Evolutionary conservation across 2,329 filamentous ascomycete species (phyloP).

Genomic region (Coniella lustricola): DNA sequence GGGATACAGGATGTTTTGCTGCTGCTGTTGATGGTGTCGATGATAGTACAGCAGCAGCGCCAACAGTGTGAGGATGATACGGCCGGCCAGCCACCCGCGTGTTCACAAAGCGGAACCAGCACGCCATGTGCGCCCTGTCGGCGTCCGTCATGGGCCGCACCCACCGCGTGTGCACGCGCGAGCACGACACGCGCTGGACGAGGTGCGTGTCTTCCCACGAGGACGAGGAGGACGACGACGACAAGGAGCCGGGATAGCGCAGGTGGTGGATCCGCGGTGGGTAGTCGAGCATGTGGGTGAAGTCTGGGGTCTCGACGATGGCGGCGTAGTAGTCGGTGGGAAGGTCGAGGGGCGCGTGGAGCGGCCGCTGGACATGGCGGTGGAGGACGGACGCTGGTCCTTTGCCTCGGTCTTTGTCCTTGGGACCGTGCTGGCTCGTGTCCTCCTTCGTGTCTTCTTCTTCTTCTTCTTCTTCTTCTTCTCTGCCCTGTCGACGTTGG

Average conservation of each 20-base stretch:
- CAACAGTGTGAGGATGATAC: too few relatives aligned
- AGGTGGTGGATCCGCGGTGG: conserved; percentile 8
- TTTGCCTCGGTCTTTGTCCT: too few relatives aligned
- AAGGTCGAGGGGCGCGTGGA: background rate
- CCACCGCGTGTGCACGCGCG: conserved; percentile 2
- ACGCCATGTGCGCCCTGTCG: background rate
- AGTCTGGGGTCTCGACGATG: background rate
- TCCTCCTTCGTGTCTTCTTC: too few relatives aligned
- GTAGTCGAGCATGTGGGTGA: conserved; percentile 1
- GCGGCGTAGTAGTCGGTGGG: conserved; percentile 6
- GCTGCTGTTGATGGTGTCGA: background rate
- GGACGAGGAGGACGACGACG: background rate
- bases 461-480: too few relatives aligned
- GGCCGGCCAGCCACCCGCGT: too few relatives aligned
- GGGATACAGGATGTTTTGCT: too few relatives aligned
- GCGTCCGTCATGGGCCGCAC: background rate
- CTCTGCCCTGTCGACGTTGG: too few relatives aligned
- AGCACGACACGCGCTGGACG: conserved; percentile 3
- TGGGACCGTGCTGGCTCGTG: too few relatives aligned
- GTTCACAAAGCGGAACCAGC: background rate
- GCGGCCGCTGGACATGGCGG: background rate
- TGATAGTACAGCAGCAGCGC: too few relatives aligned
- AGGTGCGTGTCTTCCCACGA: conserved; percentile 5
- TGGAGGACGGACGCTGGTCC: background rate
- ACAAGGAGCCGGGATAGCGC: background rate